Evolutionary conservation across 1,139 yeast genomes (phyloP), one percentile per base, ranked within the genome.

Genomic region (Taiozyma sp.): DNA sequence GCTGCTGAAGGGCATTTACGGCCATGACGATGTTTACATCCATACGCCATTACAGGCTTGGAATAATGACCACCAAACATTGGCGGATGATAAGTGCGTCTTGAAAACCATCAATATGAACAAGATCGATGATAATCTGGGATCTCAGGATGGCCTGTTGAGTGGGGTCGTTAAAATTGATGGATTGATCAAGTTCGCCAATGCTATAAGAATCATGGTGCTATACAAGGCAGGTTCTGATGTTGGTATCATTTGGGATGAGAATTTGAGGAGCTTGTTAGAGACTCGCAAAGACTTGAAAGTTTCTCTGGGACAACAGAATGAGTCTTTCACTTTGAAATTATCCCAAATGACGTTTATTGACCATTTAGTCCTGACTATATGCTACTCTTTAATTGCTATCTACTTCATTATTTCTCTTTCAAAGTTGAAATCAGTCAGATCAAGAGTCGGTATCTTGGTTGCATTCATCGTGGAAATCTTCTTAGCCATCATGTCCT

Each of bases 391-490:
- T 1, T 43, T 66, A 3, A 62, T 74, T 4, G 52, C 67, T 0
- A 27, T 69, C 3, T 76, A 76, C 55, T 65, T 72, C 46, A 48
- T 68, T 4, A 60, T 83, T n/a, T 74, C 85, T 19, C 69, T 84
- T 32, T 69, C 80, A 22, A 80, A 81, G 54, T 69, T 78, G 48
- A 78, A 79, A 46, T 72, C 80, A 23, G 78, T 87, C 12, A 75
- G 82, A 48, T 84, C 92, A 2, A 77, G 76, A 58, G 47, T 73
- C 2, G 92, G 93, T 0, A 68, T 87, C 13, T 58, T 84, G 8
- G 51, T 77, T n/a, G 92, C 91, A 1, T 83, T 86, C 72, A 30
- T 75, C 0, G 78, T 78, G 2, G 83, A 84, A 56, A 63, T 76
- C 1, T 43, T 68, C 0, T 63, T 87, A 8, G 70, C 89, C 1